Base-by-base conservation (phyloP, 805 yeast species). In the Pichia deserticola region DNA sequence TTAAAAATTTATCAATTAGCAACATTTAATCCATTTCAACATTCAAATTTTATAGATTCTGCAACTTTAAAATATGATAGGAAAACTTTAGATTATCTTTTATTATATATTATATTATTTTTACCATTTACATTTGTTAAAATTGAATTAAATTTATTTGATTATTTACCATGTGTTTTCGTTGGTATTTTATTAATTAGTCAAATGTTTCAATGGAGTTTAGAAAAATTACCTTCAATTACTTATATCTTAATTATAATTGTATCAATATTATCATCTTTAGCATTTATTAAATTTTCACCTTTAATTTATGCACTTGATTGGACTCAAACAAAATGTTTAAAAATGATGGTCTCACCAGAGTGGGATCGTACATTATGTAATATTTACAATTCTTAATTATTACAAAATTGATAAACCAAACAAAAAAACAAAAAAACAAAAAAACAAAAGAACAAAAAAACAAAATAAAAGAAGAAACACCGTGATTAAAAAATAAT, bases 41-140 rank as follows among this genome's bases (percentile, higher is more conserved):
- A 7, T 12, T 7, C 15, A 5, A 27, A 30, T 2, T 7, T 55
- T 7, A 51, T 51, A 13, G 44, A 41, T 20, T 29, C 20, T 10
- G 13, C 30, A 12, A n/a, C 39, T 10, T 44, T 44, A 11, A 52
- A 53, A 8, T 58, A 70, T 36, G 63, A 63, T 25, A 44, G 47
- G 33, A 61, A 60, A 41, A 52, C 62, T 0, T 37, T 57, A 12
- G 76, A 74, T 51, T 75, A 65, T 50, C 55, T 76, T 15, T 51
- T 77, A 3, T 93, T 88, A 1, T 86, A 81, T 77, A 52, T 71
- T 1, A 33, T 81, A 27, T 82, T 83, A 57, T 77, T 72, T 53
- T 54, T 75, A 40, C 92, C 93, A 20, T 81, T 76, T 53, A 70
- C 76, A 40, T 48, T 61, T 50, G 61, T 70, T 63, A 49, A 64